Evolutionary conservation across 1,139 yeast species (phyloP), one percentile per base, ranked within the genome.

Genomic region (Suhomyces bribrorum): DNA sequence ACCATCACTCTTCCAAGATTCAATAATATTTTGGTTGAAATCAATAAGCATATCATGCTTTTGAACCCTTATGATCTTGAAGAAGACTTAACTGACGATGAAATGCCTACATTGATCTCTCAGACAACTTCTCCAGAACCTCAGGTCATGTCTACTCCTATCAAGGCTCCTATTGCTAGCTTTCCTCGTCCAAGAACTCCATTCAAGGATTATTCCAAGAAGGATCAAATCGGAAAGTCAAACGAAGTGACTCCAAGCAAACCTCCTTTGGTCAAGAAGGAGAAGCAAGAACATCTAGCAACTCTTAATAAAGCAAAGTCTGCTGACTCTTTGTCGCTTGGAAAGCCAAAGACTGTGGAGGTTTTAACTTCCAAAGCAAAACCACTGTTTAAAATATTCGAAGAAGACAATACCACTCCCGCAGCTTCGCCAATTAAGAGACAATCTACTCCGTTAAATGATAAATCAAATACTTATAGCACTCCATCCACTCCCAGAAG

Each of bases 31-130:
- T 62, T 80, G 32, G 54, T 86, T 40, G 87, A 83, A 50, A 69
- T 85, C 30, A 75, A 83, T 27, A 80, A 81, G 26, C 82, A 81
- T 42, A 61, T 81, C 16, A 64, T 81, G 5, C 60, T 81, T 38
- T 58, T 84, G 15, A 80, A 80, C 50, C 73, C 80, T 2, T 62
- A 54, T 20, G 74, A 69, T 38, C 63, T 59, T 15, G 75, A 74
- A 26, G 74, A 65, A 44, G 74, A 67, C 11, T 48, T 62, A 26
- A 69, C 75, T 15, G 76, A 70, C 32, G 75, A 69, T 17, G 75
- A 70, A 46, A 40, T 45, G 20, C 62, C 66, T 3, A 54, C 49
- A 3, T 56, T 62, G 45, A 49, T 57, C 14, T 32, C 47, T 13
- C 31, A 31, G 25, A 30, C 31, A 11, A 24, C 23, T 12, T 13